Conservation (phyloP, 2,329 filamentous ascomycete genomes). For the Xylariaceae sp. region DNA sequence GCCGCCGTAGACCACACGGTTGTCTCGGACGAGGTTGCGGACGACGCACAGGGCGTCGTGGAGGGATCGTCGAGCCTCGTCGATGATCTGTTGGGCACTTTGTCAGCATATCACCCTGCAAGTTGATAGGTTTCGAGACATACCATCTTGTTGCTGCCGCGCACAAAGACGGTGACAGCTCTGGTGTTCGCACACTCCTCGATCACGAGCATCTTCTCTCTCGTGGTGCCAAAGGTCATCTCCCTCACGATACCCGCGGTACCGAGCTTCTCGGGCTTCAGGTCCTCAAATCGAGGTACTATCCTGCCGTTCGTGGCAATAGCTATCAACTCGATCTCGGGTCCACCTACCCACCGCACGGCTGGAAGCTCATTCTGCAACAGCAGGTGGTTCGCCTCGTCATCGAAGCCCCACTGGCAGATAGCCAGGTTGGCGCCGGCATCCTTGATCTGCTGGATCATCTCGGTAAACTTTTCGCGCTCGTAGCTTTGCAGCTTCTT, state of each 20-base stretch:
- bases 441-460: slow-evolving; percentile 97
- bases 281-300: slow-evolving; percentile 92
- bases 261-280: slow-evolving; percentile 85
- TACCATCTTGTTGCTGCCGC: slow-evolving; percentile 99
- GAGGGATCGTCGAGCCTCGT: slow-evolving; percentile 94
- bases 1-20: slow-evolving; percentile 94
- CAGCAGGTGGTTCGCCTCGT: slow-evolving; percentile 95
- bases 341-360: slow-evolving; percentile 95
- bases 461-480: slow-evolving; percentile 91
- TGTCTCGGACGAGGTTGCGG: slow-evolving; percentile 90
- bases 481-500: slow-evolving; percentile 97
- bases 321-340: slow-evolving; percentile 96
- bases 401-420: slow-evolving; percentile 99
- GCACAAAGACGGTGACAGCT: slow-evolving; percentile 91
- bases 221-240: slow-evolving; percentile 93
- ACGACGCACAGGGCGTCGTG: slow-evolving; percentile 98
- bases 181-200: slow-evolving; percentile 98
- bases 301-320: slow-evolving; percentile 98
- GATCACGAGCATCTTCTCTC: slow-evolving; percentile 99
- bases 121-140: slow-evolving; percentile 20
- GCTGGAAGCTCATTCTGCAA: slow-evolving; percentile 94
- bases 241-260: slow-evolving; percentile 84
- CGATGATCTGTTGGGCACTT: slow-evolving; percentile 67
- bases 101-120: slow-evolving; percentile 4
- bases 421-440: slow-evolving; percentile 96